A percentile compares a stretch with the other conserved stretches of the same genome.
Evolutionary conservation across 129 eudicot genomes (phyloP).

Genomic region (Ambrosia artemisiifolia): DNA sequence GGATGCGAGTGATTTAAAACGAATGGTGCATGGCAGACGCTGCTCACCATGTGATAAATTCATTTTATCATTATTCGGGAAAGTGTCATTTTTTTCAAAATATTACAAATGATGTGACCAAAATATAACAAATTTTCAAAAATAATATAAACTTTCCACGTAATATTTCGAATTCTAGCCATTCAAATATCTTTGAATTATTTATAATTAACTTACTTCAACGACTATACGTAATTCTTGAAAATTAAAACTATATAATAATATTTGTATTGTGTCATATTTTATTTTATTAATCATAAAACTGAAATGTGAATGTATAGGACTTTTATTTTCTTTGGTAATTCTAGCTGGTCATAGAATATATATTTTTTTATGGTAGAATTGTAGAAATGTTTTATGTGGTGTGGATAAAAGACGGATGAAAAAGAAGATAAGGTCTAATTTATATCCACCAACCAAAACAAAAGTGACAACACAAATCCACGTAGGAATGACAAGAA

Average conservation of each 20-base stretch:
- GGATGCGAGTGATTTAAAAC: conserved; percentile 22
- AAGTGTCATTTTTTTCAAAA: conserved; percentile 22
- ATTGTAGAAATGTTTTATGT: conserved; percentile 7
- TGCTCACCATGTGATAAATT: conserved; percentile 32
- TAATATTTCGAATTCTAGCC: conserved; percentile 26
- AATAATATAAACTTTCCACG: conserved; percentile 27
- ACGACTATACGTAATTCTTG: too few relatives aligned
- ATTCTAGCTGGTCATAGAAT: too few relatives aligned
- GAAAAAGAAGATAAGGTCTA: conserved; percentile 27
- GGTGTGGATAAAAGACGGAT: conserved; percentile 12
- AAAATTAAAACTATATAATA: background rate
- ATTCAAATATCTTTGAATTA: conserved; percentile 20
- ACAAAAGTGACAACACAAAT: conserved; percentile 27
- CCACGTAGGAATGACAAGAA: conserved; percentile 40
- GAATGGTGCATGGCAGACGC: conserved; percentile 25
- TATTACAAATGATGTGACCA: conserved; percentile 19
- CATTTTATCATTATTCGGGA: conserved; percentile 20
- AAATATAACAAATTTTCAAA: conserved; percentile 1
- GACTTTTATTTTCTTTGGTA: background rate
- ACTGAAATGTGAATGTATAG: background rate
- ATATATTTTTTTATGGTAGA: too few relatives aligned
- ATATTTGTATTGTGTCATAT: too few relatives aligned
- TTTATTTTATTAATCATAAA: background rate
- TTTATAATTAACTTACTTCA: background rate
- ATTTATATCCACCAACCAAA: conserved; percentile 29